Evolutionary conservation across 192 early-diverging fungal species (phyloP), one percentile per base, ranked within the genome.

Genomic region (Lunasporangiospora selenospora): DNA sequence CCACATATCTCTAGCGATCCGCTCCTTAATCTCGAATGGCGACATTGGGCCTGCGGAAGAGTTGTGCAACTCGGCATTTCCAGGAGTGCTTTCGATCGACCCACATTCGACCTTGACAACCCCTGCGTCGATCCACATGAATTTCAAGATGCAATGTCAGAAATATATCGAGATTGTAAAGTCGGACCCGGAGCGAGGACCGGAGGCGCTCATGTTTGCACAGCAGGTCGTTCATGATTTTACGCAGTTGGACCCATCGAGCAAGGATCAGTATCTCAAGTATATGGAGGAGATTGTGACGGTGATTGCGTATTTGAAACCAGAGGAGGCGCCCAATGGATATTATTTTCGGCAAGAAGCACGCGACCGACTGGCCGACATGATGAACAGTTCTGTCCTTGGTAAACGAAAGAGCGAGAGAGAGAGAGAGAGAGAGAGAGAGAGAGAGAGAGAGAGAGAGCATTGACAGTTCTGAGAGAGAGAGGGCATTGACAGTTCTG

Each of bases 61-160:
- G 16, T 31, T 80, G 23, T 71, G 75, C 46, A 66, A 65, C 47
- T 39, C 58, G n/a, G 51, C 65, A 3, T 82, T 76, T 41, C 77
- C 75, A 23, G 60, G 53, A 24, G 65, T 79, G 5, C 51, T 75
- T 12, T 62, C 67, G 30, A 65, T 67, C 33, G 71, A 77, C 21
- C 70, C 54, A 21, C 38, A 55, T 33, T 60, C 62, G 43, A 47
- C 58, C 10, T 45, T 54, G 46, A 80, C 62, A 9, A 75, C 86
- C 5, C 40, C 67, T 6, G 64, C 65, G 24, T 75, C 78, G 16
- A 75, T 80, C 30, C 77, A 83, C 12, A 75, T 90, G 38, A 60
- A 61, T 13, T 90, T 90, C 61, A 69, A 79, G 53, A 65, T 89
- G n/a, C 75, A 86, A 23, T 87, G 83, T 48, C 89, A 90, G 49